Conservation (phyloP, 2,329 filamentous ascomycete species). For the Biscogniauxia sp. region DNA sequence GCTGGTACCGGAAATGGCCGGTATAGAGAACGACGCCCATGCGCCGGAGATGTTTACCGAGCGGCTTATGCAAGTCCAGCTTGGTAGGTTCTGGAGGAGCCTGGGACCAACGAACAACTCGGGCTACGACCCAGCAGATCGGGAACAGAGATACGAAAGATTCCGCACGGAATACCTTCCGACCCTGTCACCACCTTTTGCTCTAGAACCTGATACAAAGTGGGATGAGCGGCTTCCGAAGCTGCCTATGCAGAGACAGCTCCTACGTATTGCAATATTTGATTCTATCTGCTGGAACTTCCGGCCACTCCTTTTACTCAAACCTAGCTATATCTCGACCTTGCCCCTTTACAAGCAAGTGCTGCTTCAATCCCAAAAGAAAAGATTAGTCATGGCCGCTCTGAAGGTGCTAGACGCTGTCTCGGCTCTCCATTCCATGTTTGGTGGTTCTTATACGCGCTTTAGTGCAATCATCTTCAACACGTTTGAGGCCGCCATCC, state of each 20-base stretch:
- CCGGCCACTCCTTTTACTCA: constrained; percentile 8
- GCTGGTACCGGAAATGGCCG: background rate
- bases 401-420: constrained; percentile 8
- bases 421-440: constrained; percentile 9
- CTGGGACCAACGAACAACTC: background rate
- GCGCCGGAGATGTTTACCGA: constrained; percentile 9
- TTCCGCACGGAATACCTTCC: constrained; percentile 14
- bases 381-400: constrained; percentile 11
- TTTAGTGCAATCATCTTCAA: constrained; percentile 8
- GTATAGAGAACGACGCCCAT: background rate
- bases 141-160: constrained; percentile 14
- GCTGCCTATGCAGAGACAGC: constrained; percentile 13
- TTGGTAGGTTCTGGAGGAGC: constrained; percentile 12
- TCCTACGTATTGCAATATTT: constrained; percentile 12
- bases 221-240: constrained; percentile 13
- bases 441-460: constrained; percentile 10
- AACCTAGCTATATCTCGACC: background rate
- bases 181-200: constrained; percentile 10
- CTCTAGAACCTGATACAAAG: constrained; percentile 6
- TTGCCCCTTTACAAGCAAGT: constrained; percentile 14
- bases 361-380: constrained; percentile 9
- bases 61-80: constrained; percentile 11
- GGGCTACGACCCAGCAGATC: constrained; percentile 7
- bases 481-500: constrained; percentile 16
- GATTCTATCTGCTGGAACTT: constrained; percentile 20